Base-by-base conservation (phyloP, 1,284 basidiomycete species). In the Boletellus deceptivus region DNA sequence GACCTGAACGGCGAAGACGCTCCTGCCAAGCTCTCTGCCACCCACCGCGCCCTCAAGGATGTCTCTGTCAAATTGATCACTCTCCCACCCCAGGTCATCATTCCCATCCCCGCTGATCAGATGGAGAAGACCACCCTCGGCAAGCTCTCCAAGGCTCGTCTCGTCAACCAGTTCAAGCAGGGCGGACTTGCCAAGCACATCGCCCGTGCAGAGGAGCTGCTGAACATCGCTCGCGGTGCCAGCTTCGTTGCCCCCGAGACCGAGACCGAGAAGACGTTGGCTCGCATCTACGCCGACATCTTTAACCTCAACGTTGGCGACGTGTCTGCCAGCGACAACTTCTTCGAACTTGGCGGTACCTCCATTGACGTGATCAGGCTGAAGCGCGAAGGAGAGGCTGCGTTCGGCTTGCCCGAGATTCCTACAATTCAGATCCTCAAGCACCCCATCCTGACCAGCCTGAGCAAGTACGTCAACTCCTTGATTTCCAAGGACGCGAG, bases 341-440 rank as follows among this genome's bases (percentile, higher is more conserved):
- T 67, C 50, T 69, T 70, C 20, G 68, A 67, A 13, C 67, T 70
- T 9, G 65, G 64, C 6, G 67, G 64, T 40, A 67, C 68, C 6
- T 67, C 64, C 11, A 66, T 67, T 10, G 64, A 67, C 18, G 68
- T 69, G 1, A 65, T 67, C 48, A 51, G 56, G 11, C 59, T 66
- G 34, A 75, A 73, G 59, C 65, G 70, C 27, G 55, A 64, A 10
- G 63, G 72, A 27, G 68, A 75, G 53, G 59, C 65, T 42, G 61
- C 56, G 0, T 67, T 76, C 14, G 54, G 55, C 1, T 57, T 75
- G 43, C 43, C 56, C 0, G 71, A 76, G 43, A 68, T 75, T 27
- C 73, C 73, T 0, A 73, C 67, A 6, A 73, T 75, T 37, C 71
- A 73, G 53, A 57, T 76, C 20, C 72, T 76, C 40, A 68, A 68